Conservation (phyloP, 345 rosid species). For the Arabis alpina region DNA sequence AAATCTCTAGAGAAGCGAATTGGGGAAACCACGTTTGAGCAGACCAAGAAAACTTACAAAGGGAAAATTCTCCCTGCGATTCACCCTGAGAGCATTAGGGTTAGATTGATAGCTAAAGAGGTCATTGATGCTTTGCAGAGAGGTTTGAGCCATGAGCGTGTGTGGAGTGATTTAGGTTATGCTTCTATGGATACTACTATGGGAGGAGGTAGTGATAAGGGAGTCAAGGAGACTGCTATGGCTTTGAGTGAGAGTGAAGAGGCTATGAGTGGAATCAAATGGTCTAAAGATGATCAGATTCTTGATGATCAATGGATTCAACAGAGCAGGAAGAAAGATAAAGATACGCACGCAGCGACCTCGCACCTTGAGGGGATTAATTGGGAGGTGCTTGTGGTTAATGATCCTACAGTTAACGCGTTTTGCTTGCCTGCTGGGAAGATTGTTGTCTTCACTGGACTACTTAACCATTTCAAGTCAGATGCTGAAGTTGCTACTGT, state of each 20-base stretch:
- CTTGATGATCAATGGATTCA: constrained; percentile 92
- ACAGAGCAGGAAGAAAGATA: constrained; percentile 68
- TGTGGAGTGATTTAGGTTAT: constrained; percentile 76
- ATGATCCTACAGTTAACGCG: constrained; percentile 78
- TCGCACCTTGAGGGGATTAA: constrained; percentile 80
- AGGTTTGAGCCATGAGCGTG: constrained; percentile 73
- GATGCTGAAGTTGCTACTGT: constrained; percentile 94
- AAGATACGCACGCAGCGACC: constrained; percentile 50
- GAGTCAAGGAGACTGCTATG: constrained; percentile 50
- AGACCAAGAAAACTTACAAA: constrained; percentile 58
- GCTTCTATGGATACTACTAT: constrained; percentile 52
- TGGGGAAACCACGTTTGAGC: constrained; percentile 72
- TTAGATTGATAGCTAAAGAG: constrained; percentile 70
- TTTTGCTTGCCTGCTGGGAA: constrained; percentile 91
- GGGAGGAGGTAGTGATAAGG: constrained; percentile 36
- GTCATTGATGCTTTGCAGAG: constrained; percentile 78
- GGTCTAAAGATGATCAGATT: constrained; percentile 78
- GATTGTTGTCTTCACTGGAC: constrained; percentile 86
- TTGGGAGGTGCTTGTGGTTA: constrained; percentile 92
- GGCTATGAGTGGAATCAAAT: constrained; percentile 37
- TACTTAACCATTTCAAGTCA: constrained; percentile 69
- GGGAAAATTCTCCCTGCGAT: constrained; percentile 78
- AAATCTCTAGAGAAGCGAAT: constrained; percentile 62
- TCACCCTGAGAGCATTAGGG: constrained; percentile 84
- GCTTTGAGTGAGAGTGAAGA: constrained; percentile 47